These are phyloP conservation scores for Ogataea corticis DNA, from an alignment of 805 yeast genomes.

Conservation along the genomic window DNA sequence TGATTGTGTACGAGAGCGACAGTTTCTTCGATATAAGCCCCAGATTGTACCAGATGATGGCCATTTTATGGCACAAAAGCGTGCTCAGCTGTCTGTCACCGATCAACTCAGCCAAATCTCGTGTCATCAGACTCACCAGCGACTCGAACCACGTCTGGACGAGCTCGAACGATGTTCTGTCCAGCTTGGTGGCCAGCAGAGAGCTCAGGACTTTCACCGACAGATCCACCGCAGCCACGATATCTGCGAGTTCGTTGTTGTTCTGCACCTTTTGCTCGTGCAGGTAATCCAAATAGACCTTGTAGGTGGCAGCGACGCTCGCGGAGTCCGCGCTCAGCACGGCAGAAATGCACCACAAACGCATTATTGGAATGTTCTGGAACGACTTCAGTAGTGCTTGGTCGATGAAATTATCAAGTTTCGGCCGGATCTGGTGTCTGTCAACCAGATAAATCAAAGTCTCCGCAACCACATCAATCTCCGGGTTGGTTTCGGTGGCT, in stretches of 20 bases:
- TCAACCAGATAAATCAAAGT: constrained; percentile 23
- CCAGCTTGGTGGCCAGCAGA: constrained; percentile 10
- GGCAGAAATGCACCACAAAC: constrained; percentile 34
- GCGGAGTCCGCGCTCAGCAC: constrained; percentile 22
- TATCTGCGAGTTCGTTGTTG: constrained; percentile 37
- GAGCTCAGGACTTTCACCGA: constrained; percentile 20
- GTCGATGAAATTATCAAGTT: constrained; percentile 31
- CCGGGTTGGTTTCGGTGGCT: constrained; percentile 38
- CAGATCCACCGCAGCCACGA: constrained; percentile 32
- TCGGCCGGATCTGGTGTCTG: constrained; percentile 13
- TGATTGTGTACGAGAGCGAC: constrained; percentile 13
- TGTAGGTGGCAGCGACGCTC: constrained; percentile 36
- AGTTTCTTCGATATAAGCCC: constrained; percentile 26
- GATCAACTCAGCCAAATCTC: constrained; percentile 9
- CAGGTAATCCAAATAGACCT: constrained; percentile 43
- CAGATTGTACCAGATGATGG: constrained; percentile 24
- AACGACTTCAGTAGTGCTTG: constrained; percentile 44
- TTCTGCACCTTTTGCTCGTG: constrained; percentile 39
- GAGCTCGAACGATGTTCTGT: constrained; percentile 17
- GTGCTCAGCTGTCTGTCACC: constrained; percentile 22
- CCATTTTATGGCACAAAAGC: constrained; percentile 23
- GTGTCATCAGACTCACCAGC: constrained; percentile 9
- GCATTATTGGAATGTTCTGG: constrained; percentile 43
- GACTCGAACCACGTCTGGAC: constrained; percentile 20
- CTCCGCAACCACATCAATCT: constrained; percentile 36